phyloP scores from a whole-genome alignment of 192 early-diverging fungal genomes.

The Glomus cerebriforme region DNA sequence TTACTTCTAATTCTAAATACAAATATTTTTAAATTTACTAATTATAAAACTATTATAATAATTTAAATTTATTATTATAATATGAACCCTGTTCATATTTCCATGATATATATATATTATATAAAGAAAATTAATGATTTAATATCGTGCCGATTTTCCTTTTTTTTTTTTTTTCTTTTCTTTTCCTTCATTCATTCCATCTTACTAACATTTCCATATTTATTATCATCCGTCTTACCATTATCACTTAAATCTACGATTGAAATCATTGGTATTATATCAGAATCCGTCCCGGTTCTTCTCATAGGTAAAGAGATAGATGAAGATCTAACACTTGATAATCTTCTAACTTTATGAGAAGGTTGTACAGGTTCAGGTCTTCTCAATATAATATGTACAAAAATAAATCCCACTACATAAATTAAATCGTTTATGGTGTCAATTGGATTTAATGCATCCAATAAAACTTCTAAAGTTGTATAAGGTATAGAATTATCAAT shows the following conservation, averaged over 20 bases:
- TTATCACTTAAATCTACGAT: background rate
- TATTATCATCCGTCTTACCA: background rate
- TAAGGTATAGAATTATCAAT: background rate
- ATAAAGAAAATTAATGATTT: too few species aligned
- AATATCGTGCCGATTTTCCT: too few species aligned
- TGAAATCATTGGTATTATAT: background rate
- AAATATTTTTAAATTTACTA: too few species aligned
- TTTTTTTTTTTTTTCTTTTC: too few species aligned
- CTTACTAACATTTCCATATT: too few species aligned
- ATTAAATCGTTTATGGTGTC: background rate
- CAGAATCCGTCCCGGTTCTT: background rate
- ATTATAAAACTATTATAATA: too few species aligned
- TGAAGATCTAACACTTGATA: background rate
- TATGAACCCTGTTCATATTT: too few species aligned
- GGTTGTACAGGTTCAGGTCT: background rate
- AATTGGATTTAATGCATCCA: slow-evolving; percentile 8
- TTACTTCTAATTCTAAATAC: too few species aligned
- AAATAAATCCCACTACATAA: background rate
- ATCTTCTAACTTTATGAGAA: background rate
- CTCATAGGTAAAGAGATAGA: too few species aligned
- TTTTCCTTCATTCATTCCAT: too few species aligned
- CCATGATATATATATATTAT: too few species aligned
- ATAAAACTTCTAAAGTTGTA: background rate
- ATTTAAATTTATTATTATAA: too few species aligned
- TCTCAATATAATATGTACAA: background rate